Evolutionary conservation across 148 eudicot genomes (phyloP).

Genomic region (Beta vulgaris): DNA sequence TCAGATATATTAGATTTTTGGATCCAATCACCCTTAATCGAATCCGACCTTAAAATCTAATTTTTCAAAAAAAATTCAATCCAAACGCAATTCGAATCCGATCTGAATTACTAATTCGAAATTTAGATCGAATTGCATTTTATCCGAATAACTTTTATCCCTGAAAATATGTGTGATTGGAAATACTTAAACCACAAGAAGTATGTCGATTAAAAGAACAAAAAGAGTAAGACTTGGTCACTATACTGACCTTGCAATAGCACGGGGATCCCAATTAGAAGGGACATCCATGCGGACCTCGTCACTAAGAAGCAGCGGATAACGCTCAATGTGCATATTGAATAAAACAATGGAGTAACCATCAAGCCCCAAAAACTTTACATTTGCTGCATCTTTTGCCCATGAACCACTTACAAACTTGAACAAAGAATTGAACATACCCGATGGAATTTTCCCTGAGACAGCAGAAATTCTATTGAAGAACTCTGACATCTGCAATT

Average conservation of each 20-base stretch:
- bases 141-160: no score
- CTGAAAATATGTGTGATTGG: no score
- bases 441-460: slow-evolving; percentile 74
- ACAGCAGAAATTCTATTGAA: slow-evolving; percentile 54
- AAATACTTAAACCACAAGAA: no score
- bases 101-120: no score
- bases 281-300: slow-evolving; percentile 69
- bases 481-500: slow-evolving; percentile 71
- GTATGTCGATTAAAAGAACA: no score
- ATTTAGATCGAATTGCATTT: no score
- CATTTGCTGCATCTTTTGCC: slow-evolving; percentile 59
- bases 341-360: slow-evolving; percentile 58
- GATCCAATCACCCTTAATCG: no score
- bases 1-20: no score
- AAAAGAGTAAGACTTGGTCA: neutral
- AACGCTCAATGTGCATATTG: slow-evolving; percentile 54
- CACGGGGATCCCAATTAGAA: slow-evolving; percentile 66
- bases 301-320: slow-evolving; percentile 53
- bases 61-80: no score
- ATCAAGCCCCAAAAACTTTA: slow-evolving; percentile 60
- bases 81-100: no score
- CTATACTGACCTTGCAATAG: slow-evolving; percentile 62
- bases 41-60: no score
- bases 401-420: slow-evolving; percentile 69
- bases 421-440: slow-evolving; percentile 64